Percentiles rank a stretch among this genome's conserved stretches.
Evolutionary conservation across 2,329 filamentous ascomycete species (phyloP).

Genomic region (Colletotrichum lindemuthianum): DNA sequence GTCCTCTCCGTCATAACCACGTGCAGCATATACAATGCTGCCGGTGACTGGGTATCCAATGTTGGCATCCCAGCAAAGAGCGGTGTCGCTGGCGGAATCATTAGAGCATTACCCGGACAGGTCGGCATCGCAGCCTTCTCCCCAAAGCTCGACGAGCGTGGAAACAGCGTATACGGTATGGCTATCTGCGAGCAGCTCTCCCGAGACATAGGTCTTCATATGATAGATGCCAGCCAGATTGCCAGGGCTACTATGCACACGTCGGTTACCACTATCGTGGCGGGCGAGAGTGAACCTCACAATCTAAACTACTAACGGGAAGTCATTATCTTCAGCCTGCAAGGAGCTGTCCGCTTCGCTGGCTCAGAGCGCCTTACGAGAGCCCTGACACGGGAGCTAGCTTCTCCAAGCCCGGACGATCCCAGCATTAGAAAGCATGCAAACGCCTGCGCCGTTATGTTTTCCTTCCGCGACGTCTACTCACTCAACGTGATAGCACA

Average conservation of each 20-base stretch:
- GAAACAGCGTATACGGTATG: constrained; percentile 51
- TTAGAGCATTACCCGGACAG: constrained; percentile 49
- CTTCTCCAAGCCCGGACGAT: constrained; percentile 37
- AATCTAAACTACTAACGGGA: constrained; percentile 42
- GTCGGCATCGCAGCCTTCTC: constrained; percentile 63
- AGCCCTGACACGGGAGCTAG: constrained; percentile 44
- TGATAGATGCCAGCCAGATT: constrained; percentile 36
- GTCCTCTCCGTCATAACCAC: constrained; percentile 54
- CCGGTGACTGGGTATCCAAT: constrained; percentile 69
- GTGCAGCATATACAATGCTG: constrained; percentile 62
- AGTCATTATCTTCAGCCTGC: constrained; percentile 45
- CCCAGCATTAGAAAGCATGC: constrained; percentile 41
- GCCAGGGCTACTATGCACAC: constrained; percentile 37
- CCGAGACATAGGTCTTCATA: constrained; percentile 44
- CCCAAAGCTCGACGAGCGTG: constrained; percentile 66
- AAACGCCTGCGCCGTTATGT: constrained; percentile 44
- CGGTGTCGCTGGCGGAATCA: constrained; percentile 52
- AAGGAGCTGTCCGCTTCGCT: constrained; percentile 47
- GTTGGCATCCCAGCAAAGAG: constrained; percentile 64
- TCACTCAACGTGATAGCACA: constrained; percentile 45
- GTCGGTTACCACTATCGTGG: constrained; percentile 43
- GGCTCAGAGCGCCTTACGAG: constrained; percentile 47
- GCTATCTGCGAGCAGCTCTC: constrained; percentile 55
- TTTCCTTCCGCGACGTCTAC: constrained; percentile 46
- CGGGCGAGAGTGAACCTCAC: constrained; percentile 40